These are phyloP conservation scores for Cyberlindnera petersonii DNA, from an alignment of 805 yeast species.

Conservation along the genomic window DNA sequence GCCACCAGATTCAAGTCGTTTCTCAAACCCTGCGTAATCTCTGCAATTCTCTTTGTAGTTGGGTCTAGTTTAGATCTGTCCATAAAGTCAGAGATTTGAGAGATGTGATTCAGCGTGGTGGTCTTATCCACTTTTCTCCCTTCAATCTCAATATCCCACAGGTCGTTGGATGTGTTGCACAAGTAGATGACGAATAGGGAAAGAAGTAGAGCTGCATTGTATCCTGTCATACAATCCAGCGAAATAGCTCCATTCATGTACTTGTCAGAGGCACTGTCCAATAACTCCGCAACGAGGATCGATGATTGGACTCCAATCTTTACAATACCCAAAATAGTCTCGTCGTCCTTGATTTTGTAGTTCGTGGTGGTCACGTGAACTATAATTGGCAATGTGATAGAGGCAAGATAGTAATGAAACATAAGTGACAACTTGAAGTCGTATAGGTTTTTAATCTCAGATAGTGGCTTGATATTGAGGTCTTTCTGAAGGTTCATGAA, in stretches of 20 bases:
- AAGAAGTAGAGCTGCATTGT: constrained; percentile 39
- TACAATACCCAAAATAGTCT: constrained; percentile 38
- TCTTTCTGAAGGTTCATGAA: constrained; percentile 34
- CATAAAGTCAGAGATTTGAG: constrained; percentile 24
- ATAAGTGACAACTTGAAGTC: constrained; percentile 40
- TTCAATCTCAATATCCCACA: constrained; percentile 13
- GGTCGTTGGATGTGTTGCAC: constrained; percentile 23
- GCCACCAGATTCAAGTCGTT: constrained; percentile 39
- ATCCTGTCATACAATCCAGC: constrained; percentile 41
- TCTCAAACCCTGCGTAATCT: constrained; percentile 38
- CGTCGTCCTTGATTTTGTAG: constrained; percentile 35
- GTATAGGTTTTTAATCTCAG: constrained; percentile 30
- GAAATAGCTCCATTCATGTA: constrained; percentile 43
- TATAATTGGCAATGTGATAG: constrained; percentile 41
- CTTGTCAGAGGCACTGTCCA: constrained; percentile 29
- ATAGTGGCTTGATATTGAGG: constrained; percentile 29
- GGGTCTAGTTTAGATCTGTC: constrained; percentile 32
- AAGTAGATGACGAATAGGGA: constrained; percentile 37
- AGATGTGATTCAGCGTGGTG: constrained; percentile 20
- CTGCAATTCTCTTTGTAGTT: constrained; percentile 40
- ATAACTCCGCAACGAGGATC: constrained; percentile 35
- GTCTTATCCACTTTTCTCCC: constrained; percentile 18
- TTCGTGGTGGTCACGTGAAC: constrained; percentile 36
- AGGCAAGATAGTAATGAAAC: constrained; percentile 39
- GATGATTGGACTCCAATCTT: constrained; percentile 40